These are phyloP conservation scores for Jasminum sambac DNA, from an alignment of 257 asterid species.

Conservation along the genomic window DNA sequence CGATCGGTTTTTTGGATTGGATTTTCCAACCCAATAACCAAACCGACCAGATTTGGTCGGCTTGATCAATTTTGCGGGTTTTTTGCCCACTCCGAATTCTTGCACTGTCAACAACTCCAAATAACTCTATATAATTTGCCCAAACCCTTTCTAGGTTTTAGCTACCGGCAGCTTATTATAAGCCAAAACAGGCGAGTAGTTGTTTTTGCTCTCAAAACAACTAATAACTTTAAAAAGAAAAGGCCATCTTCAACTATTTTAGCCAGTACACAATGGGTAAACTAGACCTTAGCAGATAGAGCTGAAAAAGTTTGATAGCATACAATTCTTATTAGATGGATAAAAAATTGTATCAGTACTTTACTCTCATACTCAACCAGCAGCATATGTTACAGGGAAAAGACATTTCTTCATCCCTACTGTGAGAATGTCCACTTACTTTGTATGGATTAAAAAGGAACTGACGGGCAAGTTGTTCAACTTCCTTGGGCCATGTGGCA, in stretches of 20 bases:
- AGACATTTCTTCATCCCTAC: not conserved
- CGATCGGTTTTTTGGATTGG: too few relatives aligned
- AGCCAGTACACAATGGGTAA: not conserved
- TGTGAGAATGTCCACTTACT: slow-evolving; percentile 42
- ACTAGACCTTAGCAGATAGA: not conserved
- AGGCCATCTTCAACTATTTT: not conserved
- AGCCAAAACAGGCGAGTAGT: not conserved
- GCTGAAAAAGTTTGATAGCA: not conserved
- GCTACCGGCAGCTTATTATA: not conserved
- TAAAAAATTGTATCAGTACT: not conserved
- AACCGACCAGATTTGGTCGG: too few relatives aligned
- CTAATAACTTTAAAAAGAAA: not conserved
- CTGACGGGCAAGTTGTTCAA: slow-evolving; percentile 87
- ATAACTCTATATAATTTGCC: not conserved
- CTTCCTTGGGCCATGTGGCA: slow-evolving; percentile 99
- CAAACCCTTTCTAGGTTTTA: not conserved
- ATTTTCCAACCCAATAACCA: too few relatives aligned
- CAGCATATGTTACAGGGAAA: not conserved
- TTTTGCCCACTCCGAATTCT: too few relatives aligned
- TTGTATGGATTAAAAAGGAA: slow-evolving; percentile 75
- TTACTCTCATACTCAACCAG: not conserved
- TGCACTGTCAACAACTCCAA: not conserved
- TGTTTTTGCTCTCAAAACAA: not conserved
- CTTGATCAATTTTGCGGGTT: too few relatives aligned
- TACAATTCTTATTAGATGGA: not conserved